phyloP scores from a whole-genome alignment of 2,329 filamentous ascomycete species.

The Colletotrichum limetticola region DNA sequence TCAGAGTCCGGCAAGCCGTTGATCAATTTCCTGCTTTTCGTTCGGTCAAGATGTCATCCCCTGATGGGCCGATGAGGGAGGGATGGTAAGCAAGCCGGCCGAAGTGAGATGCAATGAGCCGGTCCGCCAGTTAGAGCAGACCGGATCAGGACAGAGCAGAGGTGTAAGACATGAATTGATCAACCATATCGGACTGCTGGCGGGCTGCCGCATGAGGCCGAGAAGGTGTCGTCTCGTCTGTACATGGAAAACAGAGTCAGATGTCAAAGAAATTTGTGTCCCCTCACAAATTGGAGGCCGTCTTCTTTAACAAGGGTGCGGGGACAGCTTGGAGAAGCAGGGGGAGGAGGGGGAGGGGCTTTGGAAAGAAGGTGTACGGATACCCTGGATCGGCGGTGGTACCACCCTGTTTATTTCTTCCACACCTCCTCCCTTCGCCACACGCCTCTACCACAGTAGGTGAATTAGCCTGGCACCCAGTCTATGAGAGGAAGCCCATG shows the following conservation, averaged over 20 bases:
- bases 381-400: slow-evolving; percentile 27
- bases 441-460: no score
- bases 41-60: background rate
- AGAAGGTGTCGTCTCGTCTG: background rate
- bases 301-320: slow-evolving; percentile 17
- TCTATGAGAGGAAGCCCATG: background rate
- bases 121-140: background rate
- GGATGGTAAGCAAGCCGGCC: background rate
- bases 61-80: background rate
- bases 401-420: slow-evolving; percentile 23
- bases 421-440: background rate
- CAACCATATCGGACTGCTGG: background rate
- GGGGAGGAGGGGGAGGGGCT: background rate
- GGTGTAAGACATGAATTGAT: background rate
- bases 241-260: background rate
- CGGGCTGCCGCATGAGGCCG: background rate
- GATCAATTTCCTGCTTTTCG: background rate
- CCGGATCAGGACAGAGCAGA: background rate
- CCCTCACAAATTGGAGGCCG: background rate
- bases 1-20: background rate
- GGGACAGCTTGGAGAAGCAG: slow-evolving; percentile 5
- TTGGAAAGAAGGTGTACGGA: background rate
- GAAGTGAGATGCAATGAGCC: background rate
- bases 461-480: background rate
- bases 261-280: background rate